Evolutionary conservation across 2,329 filamentous ascomycete genomes (phyloP), one percentile per base, ranked within the genome.

Genomic region (Fusarium siculi): DNA sequence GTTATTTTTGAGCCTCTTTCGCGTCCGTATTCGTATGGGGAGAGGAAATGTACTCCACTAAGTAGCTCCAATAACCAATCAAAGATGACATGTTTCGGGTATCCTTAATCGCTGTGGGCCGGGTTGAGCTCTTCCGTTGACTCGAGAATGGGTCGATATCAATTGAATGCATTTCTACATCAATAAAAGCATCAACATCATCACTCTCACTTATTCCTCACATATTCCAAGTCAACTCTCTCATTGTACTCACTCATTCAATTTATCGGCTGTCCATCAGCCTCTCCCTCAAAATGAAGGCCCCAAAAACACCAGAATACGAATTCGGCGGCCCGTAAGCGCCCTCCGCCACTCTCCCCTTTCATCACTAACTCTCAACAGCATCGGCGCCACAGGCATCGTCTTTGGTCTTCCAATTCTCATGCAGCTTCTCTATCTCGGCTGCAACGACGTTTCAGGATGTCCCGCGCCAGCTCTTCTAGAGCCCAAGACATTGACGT

Each of bases 401-500:
- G 92, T 92, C 25, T 92, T 96, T 76, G 92, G 92, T 54, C 89
- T 97, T 2, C 95, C 95, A 0, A 66, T 93, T 28, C 85, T 94
- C 55, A 88, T 93, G 78, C 95, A 95, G 80, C 81, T 90, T 63
- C 91, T 94, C 76, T 88, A 90, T 55, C 95, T 97, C 77, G 85
- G 93, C 76, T 97, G 95, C 87, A 97, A 97, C 82, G 94, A 97
- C 79, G 85, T 95, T 61, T 91, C 93, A 9, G 95, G 95, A 63
- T 97, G 95, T 77, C 95, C 95, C 50, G 91, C 93, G 1, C 93
- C 94, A 4, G 93, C 92, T 1, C 86, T 94, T 9, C 87, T 96
- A 25, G 86, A 87, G 64, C 94, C 92, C 14, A 89, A 87, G 43
- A 91, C 87, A 7, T 83, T 97, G 72, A 90, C 90, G 28, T 85